A percentile compares a stretch with the other conserved stretches of the same genome.
phyloP scores from a whole-genome alignment of 192 early-diverging fungal species.

The Pilaira anomala region DNA sequence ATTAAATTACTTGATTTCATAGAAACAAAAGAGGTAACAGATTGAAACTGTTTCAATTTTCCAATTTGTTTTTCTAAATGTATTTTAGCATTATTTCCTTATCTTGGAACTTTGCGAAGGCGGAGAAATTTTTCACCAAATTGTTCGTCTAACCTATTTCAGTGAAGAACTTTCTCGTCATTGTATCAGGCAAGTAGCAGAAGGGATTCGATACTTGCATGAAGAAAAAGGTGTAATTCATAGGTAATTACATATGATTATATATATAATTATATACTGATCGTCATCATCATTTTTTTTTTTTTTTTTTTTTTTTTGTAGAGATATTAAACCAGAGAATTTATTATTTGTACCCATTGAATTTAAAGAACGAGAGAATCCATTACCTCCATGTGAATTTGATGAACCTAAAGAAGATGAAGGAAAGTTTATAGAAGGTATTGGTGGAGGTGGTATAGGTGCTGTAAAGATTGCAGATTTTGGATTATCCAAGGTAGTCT shows the following conservation, averaged over 20 bases:
- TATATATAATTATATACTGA: background rate
- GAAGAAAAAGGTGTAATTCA: slow-evolving; percentile 76
- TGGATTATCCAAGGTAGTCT: slow-evolving; percentile 84
- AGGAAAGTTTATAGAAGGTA: slow-evolving; percentile 65
- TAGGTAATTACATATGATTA: slow-evolving; percentile 25
- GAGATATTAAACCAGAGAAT: slow-evolving; percentile 95
- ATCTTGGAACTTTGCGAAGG: slow-evolving; percentile 82
- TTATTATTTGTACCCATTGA: slow-evolving; percentile 74
- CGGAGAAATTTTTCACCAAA: slow-evolving; percentile 88
- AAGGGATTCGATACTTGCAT: slow-evolving; percentile 83
- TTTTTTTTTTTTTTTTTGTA: slow-evolving; percentile 27
- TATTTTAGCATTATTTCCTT: slow-evolving; percentile 62
- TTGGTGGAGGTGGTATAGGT: slow-evolving; percentile 83
- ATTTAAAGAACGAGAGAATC: slow-evolving; percentile 36
- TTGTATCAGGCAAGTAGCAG: slow-evolving; percentile 85
- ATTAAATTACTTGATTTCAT: slow-evolving; percentile 71
- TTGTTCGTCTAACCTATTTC: slow-evolving; percentile 78
- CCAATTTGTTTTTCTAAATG: background rate
- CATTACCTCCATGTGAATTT: slow-evolving; percentile 27
- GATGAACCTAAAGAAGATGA: slow-evolving; percentile 73
- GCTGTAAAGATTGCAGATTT: slow-evolving; percentile 88
- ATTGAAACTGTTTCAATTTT: too few relatives aligned
- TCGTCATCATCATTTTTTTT: background rate
- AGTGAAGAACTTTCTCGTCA: slow-evolving; percentile 76
- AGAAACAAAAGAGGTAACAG: slow-evolving; percentile 61